A percentile compares a stretch with the other conserved stretches of the same genome.
These are phyloP conservation scores for Hymenochaete sp. DNA, from an alignment of 1,284 basidiomycete genomes.

Conservation along the genomic window DNA sequence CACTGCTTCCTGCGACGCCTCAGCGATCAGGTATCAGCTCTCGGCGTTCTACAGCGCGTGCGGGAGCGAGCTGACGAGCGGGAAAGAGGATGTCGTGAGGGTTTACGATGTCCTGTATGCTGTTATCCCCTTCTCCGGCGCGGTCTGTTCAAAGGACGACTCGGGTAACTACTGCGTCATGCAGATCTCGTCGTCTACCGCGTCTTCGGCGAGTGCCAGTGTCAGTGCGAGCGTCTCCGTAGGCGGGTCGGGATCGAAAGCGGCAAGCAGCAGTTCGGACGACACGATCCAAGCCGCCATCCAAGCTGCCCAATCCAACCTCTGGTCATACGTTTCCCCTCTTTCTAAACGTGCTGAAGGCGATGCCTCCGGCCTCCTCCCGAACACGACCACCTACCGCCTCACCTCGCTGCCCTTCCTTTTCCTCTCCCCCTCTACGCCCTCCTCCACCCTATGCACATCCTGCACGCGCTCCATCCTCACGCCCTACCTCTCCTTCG, in stretches of 20 bases:
- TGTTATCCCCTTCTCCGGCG: constrained; percentile 51
- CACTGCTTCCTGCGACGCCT: constrained; percentile 47
- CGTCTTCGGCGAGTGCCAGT: constrained; percentile 14
- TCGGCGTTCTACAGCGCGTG: constrained; percentile 65
- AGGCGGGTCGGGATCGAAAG: too few species aligned
- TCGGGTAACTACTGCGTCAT: constrained; percentile 59
- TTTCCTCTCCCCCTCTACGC: constrained; percentile 51
- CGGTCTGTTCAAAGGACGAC: constrained; percentile 70
- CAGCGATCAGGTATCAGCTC: constrained; percentile 52
- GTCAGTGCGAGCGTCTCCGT: too few species aligned
- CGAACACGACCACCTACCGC: constrained; percentile 62
- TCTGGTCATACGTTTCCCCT: constrained; percentile 19
- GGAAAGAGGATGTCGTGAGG: constrained; percentile 42
- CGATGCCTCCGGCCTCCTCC: constrained; percentile 33
- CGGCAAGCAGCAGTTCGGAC: too few species aligned
- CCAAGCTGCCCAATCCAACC: constrained; percentile 20
- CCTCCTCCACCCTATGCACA: constrained; percentile 57
- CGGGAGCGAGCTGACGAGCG: constrained; percentile 50
- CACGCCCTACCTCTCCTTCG: constrained; percentile 67
- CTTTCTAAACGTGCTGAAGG: constrained; percentile 22
- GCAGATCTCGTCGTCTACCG: constrained; percentile 28
- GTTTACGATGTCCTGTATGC: constrained; percentile 77
- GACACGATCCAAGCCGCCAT: too few species aligned
- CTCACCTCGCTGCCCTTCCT: constrained; percentile 70
- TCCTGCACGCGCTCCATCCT: constrained; percentile 73